Evolutionary conservation across 495 filamentous ascomycete genomes (phyloP), one percentile per base, ranked within the genome.

Genomic region (Annulohypoxylon stygium): DNA sequence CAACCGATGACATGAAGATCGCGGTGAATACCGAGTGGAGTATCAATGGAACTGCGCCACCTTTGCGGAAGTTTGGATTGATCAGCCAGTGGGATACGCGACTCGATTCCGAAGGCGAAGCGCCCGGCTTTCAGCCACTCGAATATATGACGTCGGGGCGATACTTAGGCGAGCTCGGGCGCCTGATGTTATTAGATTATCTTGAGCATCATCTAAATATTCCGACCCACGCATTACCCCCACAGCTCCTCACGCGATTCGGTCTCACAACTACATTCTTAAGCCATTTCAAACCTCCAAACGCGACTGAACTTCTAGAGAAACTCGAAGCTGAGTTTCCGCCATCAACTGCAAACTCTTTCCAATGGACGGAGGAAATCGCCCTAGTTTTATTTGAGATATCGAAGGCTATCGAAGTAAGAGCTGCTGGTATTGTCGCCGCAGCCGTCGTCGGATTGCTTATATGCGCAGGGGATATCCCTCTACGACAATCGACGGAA

Each of bases 11-110:
- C 43, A 84, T 82, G 37, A 84, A 89, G 65, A 91, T 94, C 2
- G 87, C 94, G 0, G 87, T 96, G 47, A 96, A 97, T 80, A 97
- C 93, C 1, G 93, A 97, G 79, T 94, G 91, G 92, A 92, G 91
- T 58, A 94, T 97, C 67, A 89, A 88, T 3, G 93, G 93, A 7
- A 88, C 92, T 2, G 86, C 88, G 9, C 85, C 86, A 14, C 90
- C 93, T 2, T 81, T 97, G 8, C 81, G 83, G 20, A 87, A 89
- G 41, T 84, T 91, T 11, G 83, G 89, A 12, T 82, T 93, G 23
- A 87, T 90, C 48, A 94, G 88, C 9, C 86, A 84, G 58, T 95
- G 93, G 93, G 93, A 97, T 73, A 68, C 78, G 2, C 80, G 85
- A 63, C 83, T 97, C 12, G 92, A 94, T 69, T 73, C 70, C 8